Base-by-base conservation (phyloP, 805 yeast genomes). In the Nakazawaea populi region DNA sequence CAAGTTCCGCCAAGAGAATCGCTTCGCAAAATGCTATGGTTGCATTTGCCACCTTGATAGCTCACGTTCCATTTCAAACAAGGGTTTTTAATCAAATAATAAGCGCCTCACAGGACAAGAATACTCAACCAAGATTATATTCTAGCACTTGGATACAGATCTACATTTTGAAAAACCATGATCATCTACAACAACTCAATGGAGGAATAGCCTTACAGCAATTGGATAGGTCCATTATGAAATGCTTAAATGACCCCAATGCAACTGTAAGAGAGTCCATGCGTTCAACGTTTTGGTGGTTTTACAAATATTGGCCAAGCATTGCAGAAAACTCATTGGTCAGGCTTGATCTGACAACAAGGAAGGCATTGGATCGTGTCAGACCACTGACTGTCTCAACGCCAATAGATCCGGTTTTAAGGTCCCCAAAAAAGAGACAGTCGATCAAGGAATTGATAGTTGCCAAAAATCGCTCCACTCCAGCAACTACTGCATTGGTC, bases 261-360 rank as follows among this genome's bases (percentile, higher is more conserved):
- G 89, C 91, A 0, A 70, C 78, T 0, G 97, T 88, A 0, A 75
- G 97, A 56, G 95, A 83, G 58, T 70, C 80, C 0, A 87, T 85
- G 71, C 77, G 96, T 62, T 70, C 73, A 3, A 74, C 89, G 0
- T 92, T 76, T 59, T 91, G 97, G 97, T 70, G 77, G 11, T 76
- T 80, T 50, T 75, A 74, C 56, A 72, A 70, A 24, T 60, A 74
- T 6, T 85, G 80, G 67, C 86, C 88, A 0, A 59, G 65, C 0
- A 67, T 71, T 11, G 86, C 83, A 0, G 78, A 75, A 12, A 56
- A 54, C 12, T 63, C 68, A 5, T 54, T 69, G 48, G 52, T 49
- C 14, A 68, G 61, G 37, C 56, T 79, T 30, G 86, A 80, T 48
- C 48, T 68, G 0, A 73, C 68, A 51, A 72, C 75, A 0, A 72